Conservation (phyloP, 805 yeast species). For the Priceomyces carsonii region DNA sequence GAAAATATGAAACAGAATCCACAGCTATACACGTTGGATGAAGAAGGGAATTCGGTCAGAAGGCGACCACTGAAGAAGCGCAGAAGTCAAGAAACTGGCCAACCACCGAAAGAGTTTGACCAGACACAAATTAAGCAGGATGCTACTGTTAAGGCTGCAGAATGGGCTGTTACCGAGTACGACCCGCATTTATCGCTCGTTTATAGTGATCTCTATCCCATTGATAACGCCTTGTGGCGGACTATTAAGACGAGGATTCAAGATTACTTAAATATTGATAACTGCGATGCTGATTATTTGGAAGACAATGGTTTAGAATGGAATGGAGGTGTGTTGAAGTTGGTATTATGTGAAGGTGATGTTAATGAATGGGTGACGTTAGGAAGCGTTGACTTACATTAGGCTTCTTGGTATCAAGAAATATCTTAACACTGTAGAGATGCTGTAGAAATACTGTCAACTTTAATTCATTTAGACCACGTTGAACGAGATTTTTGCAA, state of each 20-base stretch:
- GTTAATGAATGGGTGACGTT: slow-evolving; percentile 66
- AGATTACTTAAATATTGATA: slow-evolving; percentile 58
- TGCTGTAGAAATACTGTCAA: neutral
- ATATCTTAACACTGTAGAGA: neutral
- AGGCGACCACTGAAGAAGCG: slow-evolving; percentile 24
- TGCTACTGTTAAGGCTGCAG: slow-evolving; percentile 49
- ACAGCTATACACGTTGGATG: slow-evolving; percentile 37
- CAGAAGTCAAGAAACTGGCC: slow-evolving; percentile 7
- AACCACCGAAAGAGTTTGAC: slow-evolving; percentile 25
- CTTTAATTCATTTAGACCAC: neutral
- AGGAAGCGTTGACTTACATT: slow-evolving; percentile 51
- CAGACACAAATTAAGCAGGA: slow-evolving; percentile 32
- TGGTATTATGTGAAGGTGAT: slow-evolving; percentile 73
- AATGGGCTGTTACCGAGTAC: slow-evolving; percentile 58
- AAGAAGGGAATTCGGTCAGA: slow-evolving; percentile 29
- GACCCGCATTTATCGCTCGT: slow-evolving; percentile 75
- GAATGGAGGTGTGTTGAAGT: slow-evolving; percentile 67
- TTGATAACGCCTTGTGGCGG: slow-evolving; percentile 64
- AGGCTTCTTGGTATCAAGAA: neutral
- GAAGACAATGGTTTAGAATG: slow-evolving; percentile 49
- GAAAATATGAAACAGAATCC: slow-evolving; percentile 39
- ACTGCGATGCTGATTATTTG: slow-evolving; percentile 37
- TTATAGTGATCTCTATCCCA: slow-evolving; percentile 64
- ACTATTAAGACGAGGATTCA: slow-evolving; percentile 65
- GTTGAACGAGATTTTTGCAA: neutral